Conservation (phyloP, 192 early-diverging fungal species). For the Spizellomyces punctatus region DNA sequence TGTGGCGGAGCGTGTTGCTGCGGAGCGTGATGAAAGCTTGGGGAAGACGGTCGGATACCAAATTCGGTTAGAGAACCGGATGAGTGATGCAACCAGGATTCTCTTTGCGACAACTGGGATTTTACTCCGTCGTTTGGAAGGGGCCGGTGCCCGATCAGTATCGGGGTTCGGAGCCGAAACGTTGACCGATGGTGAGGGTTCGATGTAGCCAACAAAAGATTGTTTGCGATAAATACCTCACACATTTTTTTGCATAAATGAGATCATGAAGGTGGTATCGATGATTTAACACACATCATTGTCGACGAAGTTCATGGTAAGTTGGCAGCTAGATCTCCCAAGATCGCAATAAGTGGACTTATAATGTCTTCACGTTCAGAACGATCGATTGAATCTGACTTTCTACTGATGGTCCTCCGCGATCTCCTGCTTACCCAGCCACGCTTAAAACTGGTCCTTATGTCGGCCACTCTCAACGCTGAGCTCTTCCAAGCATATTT, state of each 20-base stretch:
- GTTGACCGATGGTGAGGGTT: conserved; percentile 30
- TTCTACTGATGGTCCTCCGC: conserved; percentile 75
- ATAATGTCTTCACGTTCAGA: conserved; percentile 33
- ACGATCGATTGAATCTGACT: conserved; percentile 49
- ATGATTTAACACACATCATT: conserved; percentile 62
- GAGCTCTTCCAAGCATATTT: conserved; percentile 80
- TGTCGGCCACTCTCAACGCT: conserved; percentile 90
- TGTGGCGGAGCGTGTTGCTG: conserved; percentile 63
- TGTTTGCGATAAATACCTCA: no score
- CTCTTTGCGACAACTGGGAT: conserved; percentile 73
- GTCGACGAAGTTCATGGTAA: conserved; percentile 74
- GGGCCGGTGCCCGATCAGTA: not conserved
- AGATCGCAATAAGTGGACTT: no score
- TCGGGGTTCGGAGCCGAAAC: not conserved
- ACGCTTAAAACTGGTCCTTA: conserved; percentile 77
- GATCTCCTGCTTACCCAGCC: conserved; percentile 53
- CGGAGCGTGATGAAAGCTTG: conserved; percentile 34
- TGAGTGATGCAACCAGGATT: conserved; percentile 57
- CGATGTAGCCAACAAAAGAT: no score
- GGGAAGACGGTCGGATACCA: conserved; percentile 64
- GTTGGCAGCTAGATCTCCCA: no score
- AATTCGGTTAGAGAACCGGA: conserved; percentile 58
- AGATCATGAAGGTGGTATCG: conserved; percentile 68
- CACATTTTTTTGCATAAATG: conserved; percentile 4
- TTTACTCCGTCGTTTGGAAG: conserved; percentile 61